Evolutionary conservation across 371 early-diverging fungal genomes (phyloP).

Genomic region (Mucor racemosus): DNA sequence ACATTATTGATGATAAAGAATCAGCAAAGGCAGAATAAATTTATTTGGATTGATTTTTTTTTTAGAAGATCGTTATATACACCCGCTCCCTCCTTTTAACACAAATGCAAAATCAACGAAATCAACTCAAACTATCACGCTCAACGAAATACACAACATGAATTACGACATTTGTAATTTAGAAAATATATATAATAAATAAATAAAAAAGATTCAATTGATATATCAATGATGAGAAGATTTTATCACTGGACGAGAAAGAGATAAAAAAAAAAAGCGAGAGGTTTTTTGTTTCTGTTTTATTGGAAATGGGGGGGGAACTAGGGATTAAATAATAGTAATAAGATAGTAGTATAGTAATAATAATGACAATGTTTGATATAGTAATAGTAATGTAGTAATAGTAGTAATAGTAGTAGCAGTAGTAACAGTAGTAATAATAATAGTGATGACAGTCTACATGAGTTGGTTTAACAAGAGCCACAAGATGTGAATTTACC

Average conservation of each 20-base stretch:
- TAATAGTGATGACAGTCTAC: too few relatives aligned
- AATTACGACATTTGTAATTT: neutral
- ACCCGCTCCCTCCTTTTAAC: neutral
- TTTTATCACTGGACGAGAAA: neutral
- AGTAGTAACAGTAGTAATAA: too few relatives aligned
- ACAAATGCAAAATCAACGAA: neutral
- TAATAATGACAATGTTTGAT: neutral
- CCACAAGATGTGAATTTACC: conserved; percentile 50
- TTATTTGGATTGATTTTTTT: neutral
- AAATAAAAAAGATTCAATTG: conserved; percentile 8
- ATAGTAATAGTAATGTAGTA: conserved; percentile 3
- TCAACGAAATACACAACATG: neutral
- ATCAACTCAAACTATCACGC: neutral
- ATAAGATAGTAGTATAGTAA: neutral
- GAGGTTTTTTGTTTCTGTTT: neutral
- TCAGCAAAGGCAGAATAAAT: conserved; percentile 7
- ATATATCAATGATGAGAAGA: conserved; percentile 3
- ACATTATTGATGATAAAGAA: conserved; percentile 54
- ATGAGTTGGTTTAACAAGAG: conserved; percentile 5
- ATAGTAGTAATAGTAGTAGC: neutral
- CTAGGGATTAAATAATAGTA: conserved; percentile 4
- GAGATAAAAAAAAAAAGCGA: neutral
- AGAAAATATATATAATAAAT: neutral
- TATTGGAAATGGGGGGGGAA: neutral
- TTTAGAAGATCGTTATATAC: neutral